phyloP scores from a whole-genome alignment of 305 asterid species.

The Fraxinus floribunda region DNA sequence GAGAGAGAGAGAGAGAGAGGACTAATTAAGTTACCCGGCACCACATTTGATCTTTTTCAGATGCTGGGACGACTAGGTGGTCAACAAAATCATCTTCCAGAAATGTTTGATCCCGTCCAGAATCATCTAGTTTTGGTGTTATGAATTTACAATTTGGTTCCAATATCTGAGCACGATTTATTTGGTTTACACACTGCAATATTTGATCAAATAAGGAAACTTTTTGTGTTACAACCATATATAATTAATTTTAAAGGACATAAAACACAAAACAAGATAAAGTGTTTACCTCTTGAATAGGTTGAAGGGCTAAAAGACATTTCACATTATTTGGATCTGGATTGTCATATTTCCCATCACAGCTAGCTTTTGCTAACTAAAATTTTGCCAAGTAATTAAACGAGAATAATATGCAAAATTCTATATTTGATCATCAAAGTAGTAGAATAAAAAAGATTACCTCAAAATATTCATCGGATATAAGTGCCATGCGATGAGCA shows the following conservation, averaged over 20 bases:
- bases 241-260: not conserved
- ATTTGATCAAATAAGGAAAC: not conserved
- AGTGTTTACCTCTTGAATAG: not conserved
- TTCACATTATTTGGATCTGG: conserved; percentile 18
- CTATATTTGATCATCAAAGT: too few relatives aligned
- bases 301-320: conserved; percentile 1
- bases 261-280: not conserved
- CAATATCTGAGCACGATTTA: conserved; percentile 16
- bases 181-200: conserved; percentile 27
- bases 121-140: not conserved
- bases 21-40: not conserved
- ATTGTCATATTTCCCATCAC: conserved; percentile 17
- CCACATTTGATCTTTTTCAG: not conserved
- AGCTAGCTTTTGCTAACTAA: conserved; percentile 21
- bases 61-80: not conserved
- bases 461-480: conserved; percentile 34
- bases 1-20: not conserved
- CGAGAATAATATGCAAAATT: too few relatives aligned
- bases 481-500: conserved; percentile 34
- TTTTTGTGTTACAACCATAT: not conserved
- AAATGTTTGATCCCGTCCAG: not conserved
- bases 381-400: not conserved
- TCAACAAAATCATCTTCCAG: not conserved
- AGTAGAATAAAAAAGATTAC: not conserved
- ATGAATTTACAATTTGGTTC: conserved; percentile 20